Percentiles rank a stretch among this genome's conserved stretches.
Conservation (phyloP, 257 asterid genomes). For the Rubia yunnanensis region DNA sequence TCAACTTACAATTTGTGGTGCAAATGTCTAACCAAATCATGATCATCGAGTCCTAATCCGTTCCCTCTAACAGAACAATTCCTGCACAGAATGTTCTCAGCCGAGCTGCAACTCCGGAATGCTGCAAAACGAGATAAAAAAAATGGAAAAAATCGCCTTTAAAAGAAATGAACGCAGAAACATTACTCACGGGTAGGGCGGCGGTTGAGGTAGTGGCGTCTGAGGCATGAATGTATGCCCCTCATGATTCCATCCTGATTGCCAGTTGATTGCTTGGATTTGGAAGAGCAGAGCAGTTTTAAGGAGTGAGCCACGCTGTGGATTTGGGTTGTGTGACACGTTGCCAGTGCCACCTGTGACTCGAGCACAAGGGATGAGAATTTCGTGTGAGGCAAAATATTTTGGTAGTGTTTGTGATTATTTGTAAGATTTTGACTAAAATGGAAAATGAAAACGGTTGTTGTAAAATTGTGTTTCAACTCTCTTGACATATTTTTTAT, state of each 20-base stretch:
- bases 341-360: constrained; percentile 1
- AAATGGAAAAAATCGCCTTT: neutral
- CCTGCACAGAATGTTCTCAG: constrained; percentile 4
- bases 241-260: constrained; percentile 8
- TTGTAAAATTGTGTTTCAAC: too few relatives aligned
- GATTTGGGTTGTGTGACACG: neutral
- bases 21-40: neutral
- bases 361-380: neutral
- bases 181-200: neutral
- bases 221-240: constrained; percentile 9
- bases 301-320: neutral
- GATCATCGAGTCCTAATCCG: neutral
- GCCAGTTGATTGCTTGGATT: neutral
- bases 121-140: constrained; percentile 4
- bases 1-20: constrained; percentile 6
- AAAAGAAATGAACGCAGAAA: constrained; percentile 1
- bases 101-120: neutral
- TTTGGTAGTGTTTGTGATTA: too few relatives aligned
- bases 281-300: neutral
- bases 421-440: too few relatives aligned
- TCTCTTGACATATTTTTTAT: too few relatives aligned
- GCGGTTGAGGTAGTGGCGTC: neutral
- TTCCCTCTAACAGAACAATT: neutral
- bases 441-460: too few relatives aligned
- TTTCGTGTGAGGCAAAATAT: too few relatives aligned